phyloP scores from a whole-genome alignment of 73 alveolate genomes.

The Paramecium sonneborni region DNA sequence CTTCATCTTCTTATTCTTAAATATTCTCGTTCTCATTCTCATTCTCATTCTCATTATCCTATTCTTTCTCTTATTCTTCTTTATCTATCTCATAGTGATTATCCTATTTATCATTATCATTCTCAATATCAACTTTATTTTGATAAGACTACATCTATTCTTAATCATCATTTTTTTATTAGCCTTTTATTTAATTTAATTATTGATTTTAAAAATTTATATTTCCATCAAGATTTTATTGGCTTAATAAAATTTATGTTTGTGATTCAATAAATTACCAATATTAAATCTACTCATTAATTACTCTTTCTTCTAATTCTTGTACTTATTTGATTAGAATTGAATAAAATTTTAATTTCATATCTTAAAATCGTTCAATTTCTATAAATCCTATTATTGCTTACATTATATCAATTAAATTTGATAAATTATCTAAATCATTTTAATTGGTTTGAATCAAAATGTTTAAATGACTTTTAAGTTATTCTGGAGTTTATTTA shows the following conservation, averaged over 20 bases:
- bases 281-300: background rate
- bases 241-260: background rate
- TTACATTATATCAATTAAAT: constrained; percentile 40
- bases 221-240: background rate
- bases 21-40: background rate
- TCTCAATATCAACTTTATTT: background rate
- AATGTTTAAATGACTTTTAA: background rate
- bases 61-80: background rate
- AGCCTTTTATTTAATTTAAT: background rate
- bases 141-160: background rate
- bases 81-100: background rate
- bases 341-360: background rate
- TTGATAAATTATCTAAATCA: constrained; percentile 2
- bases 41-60: too few species aligned
- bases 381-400: constrained; percentile 56
- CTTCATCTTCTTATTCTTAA: background rate
- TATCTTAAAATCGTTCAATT: constrained; percentile 33
- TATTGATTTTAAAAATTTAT: background rate
- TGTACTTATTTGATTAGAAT: background rate
- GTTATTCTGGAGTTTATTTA: background rate
- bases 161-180: background rate
- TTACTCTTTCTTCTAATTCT: background rate
- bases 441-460: background rate
- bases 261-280: background rate
- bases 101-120: background rate